Evolutionary conservation across 768 basidiomycete genomes (phyloP).

Genomic region (Terana coerulea): DNA sequence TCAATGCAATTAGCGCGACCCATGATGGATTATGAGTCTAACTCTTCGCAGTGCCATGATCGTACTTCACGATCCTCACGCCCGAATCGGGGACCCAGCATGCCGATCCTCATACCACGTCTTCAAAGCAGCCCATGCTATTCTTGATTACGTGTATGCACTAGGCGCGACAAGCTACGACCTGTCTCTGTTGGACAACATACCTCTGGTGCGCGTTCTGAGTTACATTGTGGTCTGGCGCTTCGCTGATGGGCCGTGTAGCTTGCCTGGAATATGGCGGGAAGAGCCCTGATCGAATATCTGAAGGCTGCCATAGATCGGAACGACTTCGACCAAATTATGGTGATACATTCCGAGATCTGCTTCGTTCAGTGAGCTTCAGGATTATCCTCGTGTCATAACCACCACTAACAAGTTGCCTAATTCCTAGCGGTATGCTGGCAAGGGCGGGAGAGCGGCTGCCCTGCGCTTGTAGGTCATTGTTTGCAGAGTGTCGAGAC

Average conservation of each 20-base stretch:
- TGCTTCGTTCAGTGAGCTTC: conserved; percentile 59
- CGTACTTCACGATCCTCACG: conserved; percentile 74
- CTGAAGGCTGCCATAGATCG: conserved; percentile 59
- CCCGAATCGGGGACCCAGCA: conserved; percentile 50
- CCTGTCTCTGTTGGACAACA: conserved; percentile 64
- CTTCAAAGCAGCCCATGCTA: conserved; percentile 57
- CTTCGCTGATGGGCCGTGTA: background rate
- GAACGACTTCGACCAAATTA: conserved; percentile 52
- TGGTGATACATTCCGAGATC: conserved; percentile 57
- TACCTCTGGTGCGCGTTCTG: conserved; percentile 51
- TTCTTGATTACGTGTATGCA: conserved; percentile 63
- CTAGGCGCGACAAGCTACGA: conserved; percentile 72
- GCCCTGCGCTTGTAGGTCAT: conserved; percentile 51
- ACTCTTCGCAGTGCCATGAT: conserved; percentile 56
- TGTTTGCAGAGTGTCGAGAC: background rate
- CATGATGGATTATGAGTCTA: background rate
- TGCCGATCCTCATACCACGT: conserved; percentile 70
- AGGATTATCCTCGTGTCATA: background rate
- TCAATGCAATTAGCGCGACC: background rate
- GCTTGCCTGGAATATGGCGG: conserved; percentile 57
- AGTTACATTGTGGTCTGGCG: background rate
- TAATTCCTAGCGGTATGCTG: conserved; percentile 41
- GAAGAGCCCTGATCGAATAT: conserved; percentile 64
- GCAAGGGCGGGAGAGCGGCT: conserved; percentile 62
- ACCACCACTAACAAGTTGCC: background rate